Percentiles rank a stretch among this genome's conserved stretches.
Evolutionary conservation across 2,329 filamentous ascomycete genomes (phyloP).

Genomic region (Cercospora sp.): DNA sequence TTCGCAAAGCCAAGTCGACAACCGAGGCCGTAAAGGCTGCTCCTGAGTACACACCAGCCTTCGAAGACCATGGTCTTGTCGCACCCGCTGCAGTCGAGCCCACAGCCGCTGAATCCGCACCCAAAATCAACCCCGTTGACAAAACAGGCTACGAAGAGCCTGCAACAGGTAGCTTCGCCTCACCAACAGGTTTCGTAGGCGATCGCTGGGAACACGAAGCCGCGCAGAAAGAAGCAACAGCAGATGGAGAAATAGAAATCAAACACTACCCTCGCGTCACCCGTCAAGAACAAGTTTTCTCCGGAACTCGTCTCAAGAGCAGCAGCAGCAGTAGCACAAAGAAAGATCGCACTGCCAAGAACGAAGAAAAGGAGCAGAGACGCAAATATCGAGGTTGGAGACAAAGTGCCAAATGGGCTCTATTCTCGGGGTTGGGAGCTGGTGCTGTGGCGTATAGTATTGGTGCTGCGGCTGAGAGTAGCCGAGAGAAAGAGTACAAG

Average conservation of each 20-base stretch:
- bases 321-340: slow-evolving; percentile 32
- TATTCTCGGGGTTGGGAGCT: slow-evolving; percentile 57
- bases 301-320: slow-evolving; percentile 39
- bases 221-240: slow-evolving; percentile 36
- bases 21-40: slow-evolving; percentile 19
- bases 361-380: slow-evolving; percentile 19
- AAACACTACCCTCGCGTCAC: slow-evolving; percentile 49
- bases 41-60: slow-evolving; percentile 8
- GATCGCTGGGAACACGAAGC: slow-evolving; percentile 23
- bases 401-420: slow-evolving; percentile 42
- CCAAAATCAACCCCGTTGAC: slow-evolving; percentile 58
- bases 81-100: slow-evolving; percentile 16
- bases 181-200: slow-evolving; percentile 62
- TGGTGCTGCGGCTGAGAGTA: slow-evolving; percentile 57
- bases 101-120: slow-evolving; percentile 9
- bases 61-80: slow-evolving; percentile 30
- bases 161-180: slow-evolving; percentile 59
- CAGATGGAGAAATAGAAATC: slow-evolving; percentile 38
- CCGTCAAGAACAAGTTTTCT: slow-evolving; percentile 52
- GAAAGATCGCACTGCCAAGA: slow-evolving; percentile 1
- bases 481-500: slow-evolving; percentile 26
- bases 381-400: slow-evolving; percentile 38
- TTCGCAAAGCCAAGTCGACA: slow-evolving; percentile 57
- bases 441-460: slow-evolving; percentile 59
- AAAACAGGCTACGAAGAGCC: slow-evolving; percentile 40